Conservation (phyloP, 139 green algal genomes). For the Chlamydomonas applanata region DNA sequence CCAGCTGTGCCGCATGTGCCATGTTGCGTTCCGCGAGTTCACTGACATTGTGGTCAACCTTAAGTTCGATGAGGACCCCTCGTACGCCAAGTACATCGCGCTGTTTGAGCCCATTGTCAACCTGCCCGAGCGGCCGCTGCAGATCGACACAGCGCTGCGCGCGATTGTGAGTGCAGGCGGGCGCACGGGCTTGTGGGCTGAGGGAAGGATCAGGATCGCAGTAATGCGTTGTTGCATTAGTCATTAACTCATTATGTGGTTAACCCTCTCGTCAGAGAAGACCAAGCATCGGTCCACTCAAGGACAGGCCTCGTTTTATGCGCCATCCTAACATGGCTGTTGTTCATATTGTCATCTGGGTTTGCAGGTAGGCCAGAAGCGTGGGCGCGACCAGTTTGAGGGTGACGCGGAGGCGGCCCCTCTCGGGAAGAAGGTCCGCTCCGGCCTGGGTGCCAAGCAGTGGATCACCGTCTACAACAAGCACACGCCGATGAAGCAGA, state of each 20-base stretch:
- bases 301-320: neutral
- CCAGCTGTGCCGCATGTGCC: conserved; percentile 91
- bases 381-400: conserved; percentile 43
- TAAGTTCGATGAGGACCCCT: conserved; percentile 97
- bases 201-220: neutral
- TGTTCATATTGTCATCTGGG: too few species aligned
- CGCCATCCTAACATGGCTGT: neutral
- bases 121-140: conserved; percentile 74
- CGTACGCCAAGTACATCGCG: conserved; percentile 82
- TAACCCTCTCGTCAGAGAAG: neutral
- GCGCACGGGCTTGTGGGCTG: too few species aligned
- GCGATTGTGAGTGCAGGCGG: neutral
- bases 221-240: too few species aligned
- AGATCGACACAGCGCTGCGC: conserved; percentile 58
- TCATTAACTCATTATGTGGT: too few species aligned
- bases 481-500: conserved; percentile 98
- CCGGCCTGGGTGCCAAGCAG: conserved; percentile 95
- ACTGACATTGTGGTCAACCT: conserved; percentile 96
- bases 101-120: conserved; percentile 95
- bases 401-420: conserved; percentile 68
- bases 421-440: conserved; percentile 86
- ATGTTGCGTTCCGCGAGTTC: conserved; percentile 76
- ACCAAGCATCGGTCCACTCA: neutral
- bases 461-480: conserved; percentile 99
- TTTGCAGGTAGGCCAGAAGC: conserved; percentile 91